Conservation (phyloP, 148 eudicot species). For the Vaccinium corymbosum region DNA sequence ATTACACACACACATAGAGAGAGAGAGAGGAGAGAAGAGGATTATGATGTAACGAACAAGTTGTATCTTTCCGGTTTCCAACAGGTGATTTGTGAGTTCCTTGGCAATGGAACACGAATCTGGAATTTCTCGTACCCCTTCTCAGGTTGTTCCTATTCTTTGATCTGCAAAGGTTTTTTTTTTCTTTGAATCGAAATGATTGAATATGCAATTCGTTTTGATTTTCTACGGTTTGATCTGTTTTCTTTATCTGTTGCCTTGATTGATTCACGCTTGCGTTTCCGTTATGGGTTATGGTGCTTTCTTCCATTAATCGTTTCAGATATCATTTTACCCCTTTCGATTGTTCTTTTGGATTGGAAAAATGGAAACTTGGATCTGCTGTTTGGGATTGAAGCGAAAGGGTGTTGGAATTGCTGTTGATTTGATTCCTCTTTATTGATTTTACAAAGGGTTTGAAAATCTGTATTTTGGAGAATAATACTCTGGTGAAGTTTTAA, state of each 20-base stretch:
- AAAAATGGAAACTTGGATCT: neutral
- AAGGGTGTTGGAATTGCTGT: neutral
- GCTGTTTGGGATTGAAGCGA: neutral
- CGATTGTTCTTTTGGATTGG: neutral
- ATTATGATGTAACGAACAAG: neutral
- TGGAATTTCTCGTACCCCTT: neutral
- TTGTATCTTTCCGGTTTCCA: neutral
- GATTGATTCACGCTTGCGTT: neutral
- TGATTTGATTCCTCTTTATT: neutral
- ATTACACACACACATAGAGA: neutral
- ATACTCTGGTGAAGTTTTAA: neutral
- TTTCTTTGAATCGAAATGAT: neutral
- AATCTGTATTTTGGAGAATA: neutral
- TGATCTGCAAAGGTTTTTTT: neutral
- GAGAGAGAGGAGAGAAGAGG: neutral
- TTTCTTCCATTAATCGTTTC: neutral
- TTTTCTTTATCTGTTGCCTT: neutral
- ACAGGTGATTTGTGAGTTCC: neutral
- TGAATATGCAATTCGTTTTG: neutral
- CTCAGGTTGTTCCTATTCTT: neutral
- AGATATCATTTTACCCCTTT: neutral
- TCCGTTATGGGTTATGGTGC: neutral
- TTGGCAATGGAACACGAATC: neutral
- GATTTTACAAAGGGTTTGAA: neutral
- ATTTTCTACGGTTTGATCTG: neutral